A percentile compares a stretch with the other conserved stretches of the same genome.
Evolutionary conservation across 805 yeast species (phyloP).

Genomic region (Trichomonascus vanleenenianus): DNA sequence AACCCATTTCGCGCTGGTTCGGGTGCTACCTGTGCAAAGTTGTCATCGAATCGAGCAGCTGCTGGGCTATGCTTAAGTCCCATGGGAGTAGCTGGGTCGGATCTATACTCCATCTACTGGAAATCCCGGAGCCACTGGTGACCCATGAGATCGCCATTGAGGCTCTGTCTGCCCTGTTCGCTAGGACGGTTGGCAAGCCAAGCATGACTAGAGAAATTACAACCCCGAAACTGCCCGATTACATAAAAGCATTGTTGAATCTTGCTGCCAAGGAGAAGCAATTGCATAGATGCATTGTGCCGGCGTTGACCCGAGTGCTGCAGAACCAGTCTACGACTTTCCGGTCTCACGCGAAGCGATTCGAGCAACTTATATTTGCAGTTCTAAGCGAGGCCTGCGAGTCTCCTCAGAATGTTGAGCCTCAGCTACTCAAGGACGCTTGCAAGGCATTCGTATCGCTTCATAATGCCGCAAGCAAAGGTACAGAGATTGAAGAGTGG

Average conservation of each 20-base stretch:
- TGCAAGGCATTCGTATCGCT: constrained; percentile 47
- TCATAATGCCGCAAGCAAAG: constrained; percentile 49
- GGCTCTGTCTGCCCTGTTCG: constrained; percentile 22
- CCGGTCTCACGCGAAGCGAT: constrained; percentile 66
- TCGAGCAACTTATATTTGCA: constrained; percentile 38
- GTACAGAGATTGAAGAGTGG: constrained; percentile 43
- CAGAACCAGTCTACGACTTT: constrained; percentile 66
- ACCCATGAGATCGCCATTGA: constrained; percentile 25
- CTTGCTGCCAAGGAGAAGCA: constrained; percentile 34
- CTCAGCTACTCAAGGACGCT: constrained; percentile 33
- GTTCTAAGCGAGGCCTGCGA: constrained; percentile 30
- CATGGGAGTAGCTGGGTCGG: constrained; percentile 34
- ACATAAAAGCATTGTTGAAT: constrained; percentile 46
- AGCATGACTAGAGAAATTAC: constrained; percentile 75
- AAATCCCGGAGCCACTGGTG: constrained; percentile 27
- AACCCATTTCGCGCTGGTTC: constrained; percentile 29
- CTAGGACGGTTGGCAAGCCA: constrained; percentile 57
- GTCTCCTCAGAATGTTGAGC: constrained; percentile 30
- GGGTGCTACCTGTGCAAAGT: constrained; percentile 29
- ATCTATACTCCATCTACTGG: constrained; percentile 31
- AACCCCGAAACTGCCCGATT: constrained; percentile 66
- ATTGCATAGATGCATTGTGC: constrained; percentile 30
- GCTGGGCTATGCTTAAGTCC: constrained; percentile 27
- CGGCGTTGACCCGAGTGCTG: constrained; percentile 38
- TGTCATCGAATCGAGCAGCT: constrained; percentile 13